Evolutionary conservation across 208 protist genomes (phyloP), one percentile per base, ranked within the genome.

Genomic region (Vickermania spadyakhi): DNA sequence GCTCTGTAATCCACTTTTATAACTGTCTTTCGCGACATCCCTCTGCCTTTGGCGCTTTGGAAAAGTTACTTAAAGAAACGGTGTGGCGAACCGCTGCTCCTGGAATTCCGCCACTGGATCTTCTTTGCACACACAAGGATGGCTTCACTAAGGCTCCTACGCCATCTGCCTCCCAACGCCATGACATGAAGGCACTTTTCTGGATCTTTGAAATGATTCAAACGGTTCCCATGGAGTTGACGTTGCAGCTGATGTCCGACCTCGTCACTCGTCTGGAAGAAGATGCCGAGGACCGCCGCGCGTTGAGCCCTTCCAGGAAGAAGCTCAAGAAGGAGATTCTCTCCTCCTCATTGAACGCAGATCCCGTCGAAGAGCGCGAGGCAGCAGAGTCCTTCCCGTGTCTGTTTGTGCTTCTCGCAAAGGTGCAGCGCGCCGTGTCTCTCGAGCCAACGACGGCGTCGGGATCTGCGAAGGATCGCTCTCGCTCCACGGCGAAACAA

Each of bases 351-450:
- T 5, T 25, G 2, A 23, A 57, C 31, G 18, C 51, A 55, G 28
- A 3, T 22, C 21, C 22, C 2, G 18, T 31, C 1, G 36, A 2
- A 22, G 42, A 28, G 3, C 25, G 52, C 18, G 56, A 54, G 49
- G 56, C 25, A 45, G 52, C 13, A 63, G 68, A 13, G 67, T 90
- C 2, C 72, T 60, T 13, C 65, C 73, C 21, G 73, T 70, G 3
- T 75, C 75, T 92, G 72, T 85, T 86, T 64, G 83, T 81, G 2
- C 61, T 95, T n/a, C 72, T 95, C 7, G 84, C 88, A 13, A 95
- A 95, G 61, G 76, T 95, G 30, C 88, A 95, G 59, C 79, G 85
- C 25, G 72, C 80, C n/a, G 75, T 77, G 5, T 77, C 90, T 52
- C 68, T 70, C 1, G 70, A 80, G n/a, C 75, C 71, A 14, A 62